Evolutionary conservation across 345 rosid genomes (phyloP).

Genomic region (Salix exigua): DNA sequence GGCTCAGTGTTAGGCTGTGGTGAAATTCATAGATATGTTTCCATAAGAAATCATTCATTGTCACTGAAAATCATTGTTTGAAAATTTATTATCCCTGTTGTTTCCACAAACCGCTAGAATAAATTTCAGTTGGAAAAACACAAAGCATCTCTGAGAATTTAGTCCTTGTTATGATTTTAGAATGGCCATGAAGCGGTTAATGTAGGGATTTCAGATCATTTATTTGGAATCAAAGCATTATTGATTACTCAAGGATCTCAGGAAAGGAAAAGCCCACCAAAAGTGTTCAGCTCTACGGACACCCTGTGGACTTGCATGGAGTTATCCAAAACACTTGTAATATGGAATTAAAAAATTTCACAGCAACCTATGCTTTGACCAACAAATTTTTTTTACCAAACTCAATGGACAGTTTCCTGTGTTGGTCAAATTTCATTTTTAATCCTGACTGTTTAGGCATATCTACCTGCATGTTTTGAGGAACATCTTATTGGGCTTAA

Average conservation of each 20-base stretch:
- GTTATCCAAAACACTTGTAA: too few species aligned
- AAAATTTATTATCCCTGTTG: background rate
- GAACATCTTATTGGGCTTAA: background rate
- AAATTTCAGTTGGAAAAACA: background rate
- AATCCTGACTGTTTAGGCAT: background rate
- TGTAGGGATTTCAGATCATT: background rate
- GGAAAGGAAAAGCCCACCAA: background rate
- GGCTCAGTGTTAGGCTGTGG: background rate
- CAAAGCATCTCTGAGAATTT: background rate
- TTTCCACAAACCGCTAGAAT: background rate
- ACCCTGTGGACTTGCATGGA: background rate
- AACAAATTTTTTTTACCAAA: background rate
- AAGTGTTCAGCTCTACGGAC: background rate
- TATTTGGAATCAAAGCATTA: background rate
- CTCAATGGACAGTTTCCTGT: background rate
- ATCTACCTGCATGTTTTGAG: background rate
- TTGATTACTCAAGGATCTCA: background rate
- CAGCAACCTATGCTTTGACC: background rate
- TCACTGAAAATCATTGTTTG: background rate
- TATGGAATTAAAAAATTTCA: too few species aligned
- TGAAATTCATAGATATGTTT: background rate
- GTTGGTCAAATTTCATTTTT: background rate
- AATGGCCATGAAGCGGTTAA: too few species aligned
- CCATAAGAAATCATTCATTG: background rate
- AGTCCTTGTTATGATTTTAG: too few species aligned